These are phyloP conservation scores for Fusarium ramigenum DNA, from an alignment of 2,329 filamentous ascomycete genomes.

Conservation along the genomic window DNA sequence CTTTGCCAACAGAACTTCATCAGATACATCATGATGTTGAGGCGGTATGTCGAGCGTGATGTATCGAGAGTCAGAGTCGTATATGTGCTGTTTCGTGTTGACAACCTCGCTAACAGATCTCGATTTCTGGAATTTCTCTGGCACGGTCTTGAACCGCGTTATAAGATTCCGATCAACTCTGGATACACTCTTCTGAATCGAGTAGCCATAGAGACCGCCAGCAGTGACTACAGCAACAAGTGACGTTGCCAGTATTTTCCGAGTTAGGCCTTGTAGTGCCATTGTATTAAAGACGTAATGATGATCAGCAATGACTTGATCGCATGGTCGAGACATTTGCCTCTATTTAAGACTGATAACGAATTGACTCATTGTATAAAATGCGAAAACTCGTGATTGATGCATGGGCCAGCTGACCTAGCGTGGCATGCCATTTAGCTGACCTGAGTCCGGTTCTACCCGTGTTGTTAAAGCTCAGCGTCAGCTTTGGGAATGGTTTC, in stretches of 20 bases:
- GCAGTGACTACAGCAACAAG: slow-evolving; percentile 9
- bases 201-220: slow-evolving; percentile 29
- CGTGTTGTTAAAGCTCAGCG: not conserved
- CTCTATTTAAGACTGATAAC: not conserved
- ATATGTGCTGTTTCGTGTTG: slow-evolving; percentile 36
- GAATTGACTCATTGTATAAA: slow-evolving; percentile 13
- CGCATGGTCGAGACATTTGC: not conserved
- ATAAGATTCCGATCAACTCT: slow-evolving; percentile 26
- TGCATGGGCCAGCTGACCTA: slow-evolving; percentile 6
- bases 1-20: slow-evolving; percentile 42
- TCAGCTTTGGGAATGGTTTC: slow-evolving; percentile 7
- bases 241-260: slow-evolving; percentile 26
- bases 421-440: not conserved
- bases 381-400: not conserved
- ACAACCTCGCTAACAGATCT: slow-evolving; percentile 38
- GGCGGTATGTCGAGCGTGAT: slow-evolving; percentile 36
- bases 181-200: slow-evolving; percentile 20
- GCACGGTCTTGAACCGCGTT: slow-evolving; percentile 14
- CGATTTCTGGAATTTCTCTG: slow-evolving; percentile 40
- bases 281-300: not conserved
- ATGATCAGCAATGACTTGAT: not conserved
- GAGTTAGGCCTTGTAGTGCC: slow-evolving; percentile 18
- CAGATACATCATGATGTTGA: slow-evolving; percentile 20
- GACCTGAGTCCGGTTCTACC: slow-evolving; percentile 16
- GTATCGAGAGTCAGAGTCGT: slow-evolving; percentile 37